These are phyloP conservation scores for Blastobotrys parvus DNA, from an alignment of 805 yeast species.

Conservation along the genomic window DNA sequence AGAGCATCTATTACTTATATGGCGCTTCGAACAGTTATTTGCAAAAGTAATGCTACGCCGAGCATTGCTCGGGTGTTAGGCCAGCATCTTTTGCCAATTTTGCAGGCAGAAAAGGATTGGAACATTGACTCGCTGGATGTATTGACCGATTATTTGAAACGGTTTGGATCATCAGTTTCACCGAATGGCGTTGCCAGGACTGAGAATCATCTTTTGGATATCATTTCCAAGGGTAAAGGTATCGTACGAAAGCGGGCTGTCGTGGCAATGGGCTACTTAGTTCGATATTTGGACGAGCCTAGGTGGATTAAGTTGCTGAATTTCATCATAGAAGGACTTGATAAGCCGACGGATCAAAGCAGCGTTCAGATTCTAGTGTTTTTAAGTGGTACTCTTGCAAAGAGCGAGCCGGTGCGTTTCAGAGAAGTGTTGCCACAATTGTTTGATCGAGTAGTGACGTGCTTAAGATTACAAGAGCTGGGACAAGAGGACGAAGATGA, in stretches of 20 bases:
- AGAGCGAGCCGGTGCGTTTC: slow-evolving; percentile 16
- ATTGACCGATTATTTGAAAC: slow-evolving; percentile 45
- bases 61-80: slow-evolving; percentile 20
- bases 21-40: slow-evolving; percentile 29
- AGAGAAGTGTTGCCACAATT: slow-evolving; percentile 5
- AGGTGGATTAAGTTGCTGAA: slow-evolving; percentile 20
- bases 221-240: slow-evolving; percentile 32
- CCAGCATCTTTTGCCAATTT: slow-evolving; percentile 20
- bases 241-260: slow-evolving; percentile 45
- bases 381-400: slow-evolving; percentile 23
- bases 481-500: slow-evolving; percentile 31
- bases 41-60: slow-evolving; percentile 18
- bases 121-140: slow-evolving; percentile 54
- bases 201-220: slow-evolving; percentile 27
- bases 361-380: slow-evolving; percentile 5
- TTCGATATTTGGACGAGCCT: slow-evolving; percentile 23
- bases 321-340: slow-evolving; percentile 12
- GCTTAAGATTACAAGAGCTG: slow-evolving; percentile 23
- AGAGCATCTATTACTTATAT: slow-evolving; percentile 25
- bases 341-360: slow-evolving; percentile 8
- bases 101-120: slow-evolving; percentile 12
- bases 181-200: slow-evolving; percentile 28
- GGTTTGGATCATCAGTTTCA: slow-evolving; percentile 38
- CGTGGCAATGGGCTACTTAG: slow-evolving; percentile 38
- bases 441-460: slow-evolving; percentile 13